Conservation (phyloP, 805 yeast species). For the Citeromyces matritensis region DNA sequence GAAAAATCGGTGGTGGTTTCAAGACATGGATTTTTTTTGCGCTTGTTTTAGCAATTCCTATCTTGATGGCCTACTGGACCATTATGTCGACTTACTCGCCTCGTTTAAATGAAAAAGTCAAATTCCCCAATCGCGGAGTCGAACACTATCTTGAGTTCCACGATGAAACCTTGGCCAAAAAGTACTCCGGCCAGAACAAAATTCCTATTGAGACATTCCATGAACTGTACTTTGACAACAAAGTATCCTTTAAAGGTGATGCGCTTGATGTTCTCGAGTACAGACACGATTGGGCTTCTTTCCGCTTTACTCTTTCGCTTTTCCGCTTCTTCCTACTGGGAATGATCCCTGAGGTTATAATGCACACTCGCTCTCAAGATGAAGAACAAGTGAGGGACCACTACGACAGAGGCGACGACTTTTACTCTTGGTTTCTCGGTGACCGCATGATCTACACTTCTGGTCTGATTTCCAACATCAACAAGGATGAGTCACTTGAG, state of each 20-base stretch:
- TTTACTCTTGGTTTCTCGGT: conserved; percentile 87
- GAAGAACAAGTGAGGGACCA: conserved; percentile 95
- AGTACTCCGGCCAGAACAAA: conserved; percentile 60
- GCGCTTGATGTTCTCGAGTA: conserved; percentile 70
- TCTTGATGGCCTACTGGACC: conserved; percentile 76
- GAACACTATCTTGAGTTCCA: conserved; percentile 74
- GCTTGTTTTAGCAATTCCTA: conserved; percentile 44
- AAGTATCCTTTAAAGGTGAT: conserved; percentile 82
- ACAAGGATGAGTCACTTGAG: conserved; percentile 58
- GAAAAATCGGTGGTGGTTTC: conserved; percentile 56
- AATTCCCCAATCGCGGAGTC: conserved; percentile 63
- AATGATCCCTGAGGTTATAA: conserved; percentile 82
- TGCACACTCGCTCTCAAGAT: conserved; percentile 89
- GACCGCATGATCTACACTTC: conserved; percentile 91
- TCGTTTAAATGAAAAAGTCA: conserved; percentile 63
- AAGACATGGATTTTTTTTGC: conserved; percentile 50
- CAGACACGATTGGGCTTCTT: conserved; percentile 85
- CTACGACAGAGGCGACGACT: conserved; percentile 93
- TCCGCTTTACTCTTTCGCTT: conserved; percentile 61
- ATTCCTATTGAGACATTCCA: conserved; percentile 91
- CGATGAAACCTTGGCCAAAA: conserved; percentile 48
- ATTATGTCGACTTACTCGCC: conserved; percentile 65
- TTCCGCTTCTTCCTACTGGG: conserved; percentile 75
- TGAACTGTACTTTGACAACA: conserved; percentile 70
- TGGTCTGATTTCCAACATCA: conserved; percentile 65